Evolutionary conservation across 2,329 filamentous ascomycete genomes (phyloP).

Genomic region (Bertia moriformis): DNA sequence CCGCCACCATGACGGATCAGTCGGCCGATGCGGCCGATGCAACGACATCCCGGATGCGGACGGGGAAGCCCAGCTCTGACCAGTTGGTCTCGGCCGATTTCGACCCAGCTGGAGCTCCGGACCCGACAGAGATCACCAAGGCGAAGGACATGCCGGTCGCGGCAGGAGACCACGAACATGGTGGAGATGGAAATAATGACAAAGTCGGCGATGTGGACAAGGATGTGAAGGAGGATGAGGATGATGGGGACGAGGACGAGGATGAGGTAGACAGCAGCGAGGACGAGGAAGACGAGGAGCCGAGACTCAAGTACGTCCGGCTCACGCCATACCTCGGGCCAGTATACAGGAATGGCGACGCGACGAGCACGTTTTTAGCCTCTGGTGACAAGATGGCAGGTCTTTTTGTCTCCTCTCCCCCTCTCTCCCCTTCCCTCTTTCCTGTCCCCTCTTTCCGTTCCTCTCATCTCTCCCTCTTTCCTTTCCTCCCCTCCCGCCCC

Average conservation of each 20-base stretch:
- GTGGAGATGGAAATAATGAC: slow-evolving; percentile 7
- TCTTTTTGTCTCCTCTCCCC: slow-evolving; percentile 31
- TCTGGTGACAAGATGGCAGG: slow-evolving; percentile 97
- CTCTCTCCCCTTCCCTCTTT: not conserved
- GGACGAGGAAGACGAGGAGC: slow-evolving; percentile 84
- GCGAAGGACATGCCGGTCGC: no score
- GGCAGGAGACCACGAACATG: slow-evolving; percentile 8
- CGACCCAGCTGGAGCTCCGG: no score
- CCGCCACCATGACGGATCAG: no score
- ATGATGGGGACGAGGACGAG: slow-evolving; percentile 29
- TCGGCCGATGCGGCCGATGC: no score
- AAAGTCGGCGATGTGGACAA: slow-evolving; percentile 1
- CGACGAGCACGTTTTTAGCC: slow-evolving; percentile 78
- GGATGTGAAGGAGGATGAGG: slow-evolving; percentile 6
- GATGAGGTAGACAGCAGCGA: slow-evolving; percentile 56
- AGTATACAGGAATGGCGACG: slow-evolving; percentile 88
- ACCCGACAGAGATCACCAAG: no score
- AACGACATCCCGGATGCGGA: no score
- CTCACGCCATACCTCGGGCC: slow-evolving; percentile 66
- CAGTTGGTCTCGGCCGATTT: no score
- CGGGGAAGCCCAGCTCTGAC: no score
- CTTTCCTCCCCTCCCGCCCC: slow-evolving; percentile 11
- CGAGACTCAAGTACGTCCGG: slow-evolving; percentile 80
- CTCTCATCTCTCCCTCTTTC: slow-evolving; percentile 1
- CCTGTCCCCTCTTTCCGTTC: slow-evolving; percentile 4